Conservation (phyloP, 441 rosid genomes). For the Jatropha multifida region DNA sequence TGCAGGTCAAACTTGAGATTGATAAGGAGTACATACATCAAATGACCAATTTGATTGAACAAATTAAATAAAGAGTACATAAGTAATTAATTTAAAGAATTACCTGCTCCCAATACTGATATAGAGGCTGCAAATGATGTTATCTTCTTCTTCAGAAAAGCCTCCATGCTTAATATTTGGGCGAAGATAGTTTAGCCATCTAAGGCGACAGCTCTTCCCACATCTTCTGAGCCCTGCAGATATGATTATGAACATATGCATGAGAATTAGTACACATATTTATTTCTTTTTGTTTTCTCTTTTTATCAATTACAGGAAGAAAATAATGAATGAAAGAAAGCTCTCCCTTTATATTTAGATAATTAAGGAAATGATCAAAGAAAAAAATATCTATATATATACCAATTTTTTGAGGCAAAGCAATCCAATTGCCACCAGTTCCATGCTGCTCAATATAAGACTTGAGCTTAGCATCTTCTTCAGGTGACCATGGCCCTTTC, state of each 20-base stretch:
- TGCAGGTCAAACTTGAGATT: too few species aligned
- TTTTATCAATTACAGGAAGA: not conserved
- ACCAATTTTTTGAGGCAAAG: slow-evolving; percentile 74
- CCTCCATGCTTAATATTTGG: slow-evolving; percentile 68
- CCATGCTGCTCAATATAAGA: slow-evolving; percentile 50
- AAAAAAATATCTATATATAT: not conserved
- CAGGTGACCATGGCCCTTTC: slow-evolving; percentile 80
- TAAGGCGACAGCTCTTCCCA: slow-evolving; percentile 69
- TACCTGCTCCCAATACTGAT: slow-evolving; percentile 65
- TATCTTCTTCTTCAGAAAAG: slow-evolving; percentile 64
- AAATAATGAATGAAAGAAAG: not conserved
- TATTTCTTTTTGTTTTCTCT: not conserved
- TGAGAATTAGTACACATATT: too few species aligned
- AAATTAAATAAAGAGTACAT: too few species aligned
- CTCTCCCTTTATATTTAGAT: too few species aligned
- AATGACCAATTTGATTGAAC: too few species aligned
- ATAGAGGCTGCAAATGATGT: slow-evolving; percentile 53
- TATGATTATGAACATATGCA: not conserved
- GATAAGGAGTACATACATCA: too few species aligned
- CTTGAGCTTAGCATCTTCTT: slow-evolving; percentile 65
- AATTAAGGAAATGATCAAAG: too few species aligned
- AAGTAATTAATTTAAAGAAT: not conserved
- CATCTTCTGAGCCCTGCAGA: slow-evolving; percentile 58
- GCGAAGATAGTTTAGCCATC: slow-evolving; percentile 71
- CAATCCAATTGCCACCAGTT: slow-evolving; percentile 70